Base-by-base conservation (phyloP, 371 early-diverging fungal genomes). In the Cokeromyces recurvatus region DNA sequence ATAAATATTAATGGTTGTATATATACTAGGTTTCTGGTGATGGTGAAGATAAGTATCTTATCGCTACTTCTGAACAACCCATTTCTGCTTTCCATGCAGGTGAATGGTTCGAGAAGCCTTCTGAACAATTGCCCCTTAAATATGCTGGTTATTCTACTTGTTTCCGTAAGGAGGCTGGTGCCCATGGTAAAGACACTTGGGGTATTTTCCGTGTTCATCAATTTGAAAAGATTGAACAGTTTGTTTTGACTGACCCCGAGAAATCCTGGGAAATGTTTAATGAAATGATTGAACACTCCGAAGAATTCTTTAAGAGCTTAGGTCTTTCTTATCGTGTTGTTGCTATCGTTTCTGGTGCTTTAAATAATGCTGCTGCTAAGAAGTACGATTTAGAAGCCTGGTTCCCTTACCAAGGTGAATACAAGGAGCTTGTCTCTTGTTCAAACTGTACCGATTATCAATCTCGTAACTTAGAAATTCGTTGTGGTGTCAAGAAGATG, bases 191-290 rank as follows among this genome's bases (percentile, higher is more conserved):
- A 62, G 99, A 99, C 71, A 98, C 96, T 48, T 90, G 94, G 94
- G 99, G 99, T 49, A 90, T 99, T 54, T 99, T 99, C 89, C 87
- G 99, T 53, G 97, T 99, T 35, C 99, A 99, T 71, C 99, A 99
- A 82, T 99, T 99, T 69, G 99, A 99, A 74, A 99, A 99, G 86
- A 82, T 99, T 46, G 99, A 99, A 78, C 99, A 99, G 78, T 99
- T 99, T 74, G 90, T 94, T 32, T 70, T 99, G 62, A 90, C 94
- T 20, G 90, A 92, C 50, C 98, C 99, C 31, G 96, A 95, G 52
- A 94, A 97, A 80, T 90, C 91, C 31, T 94, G 96, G 92, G 95
- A 91, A 55, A 90, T 92, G 92, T 96, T 95, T 75, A 90, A 98
- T 55, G 89, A 93, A 54, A 99, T 99, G 99, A 88, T 99, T 45